Conservation (phyloP, 1,139 yeast genomes). For the Arxiozyma slooffiae region DNA sequence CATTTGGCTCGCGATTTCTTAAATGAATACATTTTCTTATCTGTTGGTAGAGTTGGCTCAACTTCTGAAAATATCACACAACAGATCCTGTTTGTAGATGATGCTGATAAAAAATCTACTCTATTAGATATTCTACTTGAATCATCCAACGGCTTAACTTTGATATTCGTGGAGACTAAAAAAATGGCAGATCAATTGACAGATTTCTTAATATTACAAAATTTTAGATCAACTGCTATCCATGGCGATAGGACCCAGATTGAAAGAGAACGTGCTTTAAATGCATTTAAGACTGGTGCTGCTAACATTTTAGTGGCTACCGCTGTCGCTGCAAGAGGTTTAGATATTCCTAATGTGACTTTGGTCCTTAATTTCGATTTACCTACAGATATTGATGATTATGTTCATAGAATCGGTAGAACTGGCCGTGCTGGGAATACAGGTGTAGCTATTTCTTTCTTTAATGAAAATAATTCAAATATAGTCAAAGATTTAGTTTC, state of each 20-base stretch:
- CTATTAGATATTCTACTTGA: conserved; percentile 77
- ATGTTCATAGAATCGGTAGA: conserved; percentile 98
- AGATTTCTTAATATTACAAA: conserved; percentile 77
- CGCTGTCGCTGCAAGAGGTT: conserved; percentile 92
- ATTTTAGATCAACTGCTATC: conserved; percentile 92
- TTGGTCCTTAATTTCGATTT: conserved; percentile 95
- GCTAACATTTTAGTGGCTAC: conserved; percentile 74
- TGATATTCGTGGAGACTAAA: conserved; percentile 94
- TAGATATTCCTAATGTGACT: conserved; percentile 95
- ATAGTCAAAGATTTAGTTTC: conserved; percentile 80
- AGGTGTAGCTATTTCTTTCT: conserved; percentile 95
- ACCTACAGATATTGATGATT: conserved; percentile 94
- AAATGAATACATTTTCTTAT: conserved; percentile 85
- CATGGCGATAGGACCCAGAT: conserved; percentile 97
- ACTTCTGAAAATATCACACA: conserved; percentile 95
- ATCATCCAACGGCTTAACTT: conserved; percentile 62
- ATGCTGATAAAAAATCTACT: conserved; percentile 84
- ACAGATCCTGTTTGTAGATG: conserved; percentile 84
- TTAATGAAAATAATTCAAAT: conserved; percentile 87
- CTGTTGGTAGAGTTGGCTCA: conserved; percentile 97
- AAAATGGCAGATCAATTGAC: conserved; percentile 95
- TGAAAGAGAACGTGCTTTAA: conserved; percentile 91
- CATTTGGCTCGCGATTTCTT: conserved; percentile 92
- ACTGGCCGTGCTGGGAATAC: conserved; percentile 99
- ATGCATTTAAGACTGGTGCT: conserved; percentile 51